These are phyloP conservation scores for Globisporangium camurandrum DNA, from an alignment of 352 stramenopile genomes.

Conservation along the genomic window DNA sequence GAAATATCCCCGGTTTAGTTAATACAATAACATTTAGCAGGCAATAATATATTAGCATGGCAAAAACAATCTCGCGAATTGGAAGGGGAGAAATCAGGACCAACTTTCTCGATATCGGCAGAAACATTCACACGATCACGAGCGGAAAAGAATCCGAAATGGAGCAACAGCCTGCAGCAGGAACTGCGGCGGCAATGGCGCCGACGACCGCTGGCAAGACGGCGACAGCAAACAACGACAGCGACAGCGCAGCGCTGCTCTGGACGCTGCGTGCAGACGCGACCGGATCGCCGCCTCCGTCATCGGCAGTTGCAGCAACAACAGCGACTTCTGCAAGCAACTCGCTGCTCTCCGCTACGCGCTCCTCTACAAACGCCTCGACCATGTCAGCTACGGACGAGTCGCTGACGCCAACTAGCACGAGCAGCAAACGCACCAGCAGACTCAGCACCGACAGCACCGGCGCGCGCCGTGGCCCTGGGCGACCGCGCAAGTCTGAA, in stretches of 20 bases:
- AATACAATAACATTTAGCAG: too few relatives aligned
- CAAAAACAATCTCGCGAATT: too few relatives aligned
- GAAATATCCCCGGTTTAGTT: too few relatives aligned
- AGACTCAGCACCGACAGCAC: background rate
- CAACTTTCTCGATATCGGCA: background rate
- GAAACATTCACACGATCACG: background rate
- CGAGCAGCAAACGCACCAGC: background rate
- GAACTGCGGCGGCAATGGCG: background rate
- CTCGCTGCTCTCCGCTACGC: background rate
- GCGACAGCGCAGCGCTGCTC: slow-evolving; percentile 10
- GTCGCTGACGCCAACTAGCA: background rate
- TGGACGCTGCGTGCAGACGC: slow-evolving; percentile 8
- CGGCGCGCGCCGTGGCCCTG: slow-evolving; percentile 1
- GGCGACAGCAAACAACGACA: slow-evolving; percentile 1
- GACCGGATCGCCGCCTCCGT: background rate
- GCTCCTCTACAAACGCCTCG: background rate
- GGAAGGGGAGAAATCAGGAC: background rate
- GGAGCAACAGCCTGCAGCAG: background rate
- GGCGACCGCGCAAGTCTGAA: slow-evolving; percentile 9
- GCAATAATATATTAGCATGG: too few relatives aligned
- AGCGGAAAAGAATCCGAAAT: background rate
- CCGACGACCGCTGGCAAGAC: background rate
- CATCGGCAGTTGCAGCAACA: background rate
- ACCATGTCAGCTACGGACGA: background rate
- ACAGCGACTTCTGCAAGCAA: background rate